Evolutionary conservation across 1,284 basidiomycete species (phyloP), one percentile per base, ranked within the genome.

Genomic region (Bjerkandera adusta): DNA sequence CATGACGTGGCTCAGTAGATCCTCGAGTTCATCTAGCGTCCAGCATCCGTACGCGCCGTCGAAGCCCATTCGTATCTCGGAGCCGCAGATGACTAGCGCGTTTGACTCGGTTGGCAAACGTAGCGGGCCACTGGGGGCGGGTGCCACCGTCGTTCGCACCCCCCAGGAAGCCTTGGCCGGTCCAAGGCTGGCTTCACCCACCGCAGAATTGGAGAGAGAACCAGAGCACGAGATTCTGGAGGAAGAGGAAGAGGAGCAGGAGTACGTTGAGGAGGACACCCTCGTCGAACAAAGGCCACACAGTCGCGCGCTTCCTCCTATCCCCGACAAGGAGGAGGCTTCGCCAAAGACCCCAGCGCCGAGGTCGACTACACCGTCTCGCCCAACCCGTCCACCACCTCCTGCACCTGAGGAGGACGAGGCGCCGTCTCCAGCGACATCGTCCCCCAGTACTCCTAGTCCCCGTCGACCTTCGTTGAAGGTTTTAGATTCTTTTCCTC

Each of bases 61-160:
- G 5, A 80, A 79, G 55, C 70, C 75, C 21, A 63, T 76, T 10
- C 76, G 72, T 49, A 77, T 85, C 35, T 81, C 80, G 1, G 84
- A 87, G 57, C 80, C 82, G 12, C 79, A 78, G 58, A 64, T 79
- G 27, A 64, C 68, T 12, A 71, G 71, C 50, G 69, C 73, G n/a
- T 65, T 76, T 21, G 77, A 81, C 32, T 60, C 70, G 3, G 52
- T 74, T 32, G 60, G 63, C 32, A 54, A 68, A 30, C 70, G 75
- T 3, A 70, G 63, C 41, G 79, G 79, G 4, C 60, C 68, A 1
- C 72, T 89, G 10, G 86, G 85, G 13, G 61, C 75, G 8, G 85
- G 86, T 29, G 86, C 86, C 11, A 81, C 71, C 2, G 68, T 90
- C 18, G 87, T 90, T 26, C 72, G 81, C 50, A 89, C 87, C 0